phyloP scores from a whole-genome alignment of 805 yeast genomes.

The Monosporozyma siamensis region DNA sequence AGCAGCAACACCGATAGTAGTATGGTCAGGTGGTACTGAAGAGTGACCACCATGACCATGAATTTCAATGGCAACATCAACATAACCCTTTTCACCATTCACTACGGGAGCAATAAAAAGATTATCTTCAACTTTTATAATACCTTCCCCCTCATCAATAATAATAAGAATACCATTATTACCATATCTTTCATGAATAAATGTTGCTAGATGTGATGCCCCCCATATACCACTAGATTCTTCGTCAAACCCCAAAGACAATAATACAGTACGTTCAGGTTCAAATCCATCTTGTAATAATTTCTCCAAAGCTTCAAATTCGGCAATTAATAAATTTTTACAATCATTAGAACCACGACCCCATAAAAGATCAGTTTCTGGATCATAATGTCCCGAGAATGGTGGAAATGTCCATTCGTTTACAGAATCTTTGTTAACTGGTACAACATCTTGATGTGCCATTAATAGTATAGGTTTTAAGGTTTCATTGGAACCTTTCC shows the following conservation, averaged over 20 bases:
- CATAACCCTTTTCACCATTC: constrained; percentile 54
- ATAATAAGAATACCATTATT: constrained; percentile 48
- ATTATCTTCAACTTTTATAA: constrained; percentile 32
- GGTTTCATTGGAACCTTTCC: constrained; percentile 44
- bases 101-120: constrained; percentile 44
- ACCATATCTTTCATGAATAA: constrained; percentile 49
- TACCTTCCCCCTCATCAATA: constrained; percentile 58
- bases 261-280: constrained; percentile 54
- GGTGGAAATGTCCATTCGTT: constrained; percentile 63
- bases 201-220: constrained; percentile 41
- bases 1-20: constrained; percentile 65
- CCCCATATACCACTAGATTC: constrained; percentile 59
- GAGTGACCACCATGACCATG: constrained; percentile 72
- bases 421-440: constrained; percentile 53
- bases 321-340: constrained; percentile 57
- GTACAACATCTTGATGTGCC: constrained; percentile 84
- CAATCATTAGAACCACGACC: constrained; percentile 78
- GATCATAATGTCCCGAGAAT: constrained; percentile 58
- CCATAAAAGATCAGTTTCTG: constrained; percentile 41
- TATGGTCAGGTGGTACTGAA: constrained; percentile 72
- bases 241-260: constrained; percentile 74
- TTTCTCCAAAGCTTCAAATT: constrained; percentile 56
- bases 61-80: constrained; percentile 43
- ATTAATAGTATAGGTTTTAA: constrained; percentile 60
- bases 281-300: constrained; percentile 40